Percentiles rank a stretch among this genome's conserved stretches.
phyloP scores from a whole-genome alignment of 208 protist species.

The Acanthamoeba triangularis region DNA sequence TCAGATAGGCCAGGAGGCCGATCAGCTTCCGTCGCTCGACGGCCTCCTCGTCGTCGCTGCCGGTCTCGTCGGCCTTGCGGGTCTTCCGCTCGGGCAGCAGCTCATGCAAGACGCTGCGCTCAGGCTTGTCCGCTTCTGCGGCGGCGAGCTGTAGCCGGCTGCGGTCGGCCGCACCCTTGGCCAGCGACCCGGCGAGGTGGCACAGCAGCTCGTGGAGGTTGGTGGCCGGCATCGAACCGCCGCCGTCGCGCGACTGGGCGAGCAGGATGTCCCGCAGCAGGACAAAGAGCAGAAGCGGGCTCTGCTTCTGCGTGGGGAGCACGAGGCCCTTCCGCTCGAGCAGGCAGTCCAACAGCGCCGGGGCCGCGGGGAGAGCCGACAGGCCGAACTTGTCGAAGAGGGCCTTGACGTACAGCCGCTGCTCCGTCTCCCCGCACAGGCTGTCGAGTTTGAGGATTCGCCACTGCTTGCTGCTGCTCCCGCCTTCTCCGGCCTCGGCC shows the following conservation, averaged over 20 bases:
- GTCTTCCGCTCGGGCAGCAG: not conserved
- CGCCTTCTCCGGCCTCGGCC: not conserved
- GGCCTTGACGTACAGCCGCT: constrained; percentile 5
- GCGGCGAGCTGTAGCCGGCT: not conserved
- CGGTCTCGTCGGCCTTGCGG: not conserved
- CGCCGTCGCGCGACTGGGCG: not conserved
- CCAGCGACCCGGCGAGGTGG: not conserved
- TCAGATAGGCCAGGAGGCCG: constrained; percentile 5
- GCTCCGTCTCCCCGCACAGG: not conserved
- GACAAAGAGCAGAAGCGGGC: not conserved
- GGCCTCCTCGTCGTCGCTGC: not conserved
- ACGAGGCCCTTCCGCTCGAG: constrained; percentile 19
- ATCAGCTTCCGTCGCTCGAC: not conserved
- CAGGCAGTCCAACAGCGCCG: not conserved
- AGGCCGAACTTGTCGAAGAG: constrained; percentile 6
- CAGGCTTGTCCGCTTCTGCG: not conserved
- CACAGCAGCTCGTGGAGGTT: not conserved
- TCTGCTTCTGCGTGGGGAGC: not conserved
- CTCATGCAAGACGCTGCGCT: not conserved
- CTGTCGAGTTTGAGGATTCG: constrained; percentile 28
- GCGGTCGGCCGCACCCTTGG: not conserved
- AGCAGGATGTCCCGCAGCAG: constrained; percentile 19
- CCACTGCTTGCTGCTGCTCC: not conserved
- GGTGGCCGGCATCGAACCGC: not conserved
- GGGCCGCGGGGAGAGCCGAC: not conserved